These are phyloP conservation scores for Nissolia schottii DNA, from an alignment of 306 rosid species.

Conservation along the genomic window DNA sequence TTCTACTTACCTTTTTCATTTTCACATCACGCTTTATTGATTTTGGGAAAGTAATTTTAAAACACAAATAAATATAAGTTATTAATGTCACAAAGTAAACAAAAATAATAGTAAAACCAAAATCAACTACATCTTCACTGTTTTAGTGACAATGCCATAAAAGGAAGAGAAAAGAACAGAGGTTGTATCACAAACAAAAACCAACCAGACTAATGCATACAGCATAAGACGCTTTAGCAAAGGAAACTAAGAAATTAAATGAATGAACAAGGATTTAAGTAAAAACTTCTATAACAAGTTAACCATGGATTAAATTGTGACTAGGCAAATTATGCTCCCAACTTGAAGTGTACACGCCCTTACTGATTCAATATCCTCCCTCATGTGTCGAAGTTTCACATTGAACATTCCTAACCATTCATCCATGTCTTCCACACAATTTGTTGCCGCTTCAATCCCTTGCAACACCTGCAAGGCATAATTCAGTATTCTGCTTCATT, in stretches of 20 bases:
- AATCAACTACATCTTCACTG: background rate
- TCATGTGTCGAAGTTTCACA: constrained; percentile 95
- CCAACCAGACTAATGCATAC: background rate
- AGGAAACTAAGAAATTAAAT: constrained; percentile 10
- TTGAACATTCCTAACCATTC: constrained; percentile 97
- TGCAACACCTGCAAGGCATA: constrained; percentile 62
- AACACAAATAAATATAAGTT: background rate
- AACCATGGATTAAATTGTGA: constrained; percentile 17
- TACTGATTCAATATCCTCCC: constrained; percentile 98
- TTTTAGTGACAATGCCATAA: background rate
- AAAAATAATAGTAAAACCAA: background rate
- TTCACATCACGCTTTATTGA: background rate
- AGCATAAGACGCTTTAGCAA: background rate
- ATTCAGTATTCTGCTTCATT: constrained; percentile 10
- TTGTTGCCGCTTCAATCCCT: constrained; percentile 79
- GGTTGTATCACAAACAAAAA: background rate
- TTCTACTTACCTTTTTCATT: background rate
- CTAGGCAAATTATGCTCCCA: constrained; percentile 19
- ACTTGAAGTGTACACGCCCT: constrained; percentile 20
- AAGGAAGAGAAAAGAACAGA: background rate
- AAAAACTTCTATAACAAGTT: background rate
- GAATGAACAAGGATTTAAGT: constrained; percentile 3
- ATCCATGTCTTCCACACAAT: constrained; percentile 89
- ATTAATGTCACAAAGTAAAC: background rate
- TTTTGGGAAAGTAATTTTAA: background rate